Base-by-base conservation (phyloP, 192 early-diverging fungal genomes). In the Pilobolus umbonatus region DNA sequence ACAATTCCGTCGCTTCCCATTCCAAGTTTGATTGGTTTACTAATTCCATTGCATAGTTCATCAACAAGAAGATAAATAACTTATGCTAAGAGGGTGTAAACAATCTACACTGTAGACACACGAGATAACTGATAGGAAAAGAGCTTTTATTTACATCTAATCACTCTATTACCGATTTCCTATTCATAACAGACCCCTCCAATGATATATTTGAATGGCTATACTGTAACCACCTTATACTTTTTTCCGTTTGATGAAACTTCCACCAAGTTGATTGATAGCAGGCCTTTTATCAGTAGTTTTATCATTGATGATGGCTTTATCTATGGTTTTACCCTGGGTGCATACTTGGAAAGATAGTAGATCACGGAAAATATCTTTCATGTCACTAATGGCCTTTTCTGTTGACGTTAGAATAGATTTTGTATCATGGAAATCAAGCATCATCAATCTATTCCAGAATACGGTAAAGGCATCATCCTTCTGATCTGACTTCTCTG, bases 401-500 rank as follows among this genome's bases (percentile, higher is more conserved):
- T 57, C 29, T 3, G 31, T 54, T 34, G 52, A 54, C 38, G 35
- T 29, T 19, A 54, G 14, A 10, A 57, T 45, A 8, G 39, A 10
- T 29, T 42, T 9, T 43, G n/a, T 14, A 45, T 29, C 14, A 44
- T 22, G 12, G 24, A 57, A 57, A n/a, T 45, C 26, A 31, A 57
- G 55, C 30, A 28, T 29, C 55, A 57, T 57, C 28, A 57, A 45
- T 10, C 30, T 32, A 30, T 57, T 57, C 55, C 55, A 57, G 35
- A 57, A 45, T 32, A n/a, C 3, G 9, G 55, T 57, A 19, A 57
- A 57, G 30, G 29, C 35, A 14, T 24, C 1, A 9, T 30, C 30
- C 8, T 44, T 30, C 19, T 43, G 25, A 32, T 42, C 9, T 21
- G 3, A 17, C 32, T 52, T 5, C 1, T 35, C 28, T 14, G 28